Evolutionary conservation across 352 stramenopile species (phyloP).

Genomic region (Pythium sp.): DNA sequence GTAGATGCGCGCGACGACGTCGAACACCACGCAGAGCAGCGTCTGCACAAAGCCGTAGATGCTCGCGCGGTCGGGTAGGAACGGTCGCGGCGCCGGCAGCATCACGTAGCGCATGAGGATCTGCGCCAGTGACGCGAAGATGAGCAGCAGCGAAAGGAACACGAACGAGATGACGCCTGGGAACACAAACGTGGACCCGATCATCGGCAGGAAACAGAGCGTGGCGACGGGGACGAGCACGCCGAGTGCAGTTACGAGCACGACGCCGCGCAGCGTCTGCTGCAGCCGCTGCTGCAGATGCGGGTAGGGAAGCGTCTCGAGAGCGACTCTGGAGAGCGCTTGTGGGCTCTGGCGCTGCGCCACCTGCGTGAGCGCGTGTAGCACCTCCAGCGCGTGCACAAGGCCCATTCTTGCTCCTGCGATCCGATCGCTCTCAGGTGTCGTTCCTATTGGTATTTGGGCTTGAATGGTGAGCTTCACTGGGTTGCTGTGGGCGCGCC

Average conservation of each 20-base stretch:
- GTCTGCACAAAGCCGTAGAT: slow-evolving; percentile 32
- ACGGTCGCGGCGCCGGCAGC: slow-evolving; percentile 30
- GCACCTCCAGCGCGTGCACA: slow-evolving; percentile 45
- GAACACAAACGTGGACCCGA: slow-evolving; percentile 31
- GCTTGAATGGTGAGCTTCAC: neutral
- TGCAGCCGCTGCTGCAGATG: slow-evolving; percentile 57
- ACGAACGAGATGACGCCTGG: slow-evolving; percentile 25
- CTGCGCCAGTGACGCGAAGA: slow-evolving; percentile 26
- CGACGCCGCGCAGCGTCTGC: slow-evolving; percentile 45
- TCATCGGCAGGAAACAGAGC: slow-evolving; percentile 28
- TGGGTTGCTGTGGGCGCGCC: neutral
- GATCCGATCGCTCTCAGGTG: neutral
- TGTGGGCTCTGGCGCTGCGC: slow-evolving; percentile 16
- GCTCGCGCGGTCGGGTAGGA: slow-evolving; percentile 21
- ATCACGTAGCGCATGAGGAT: slow-evolving; percentile 45
- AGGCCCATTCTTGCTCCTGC: slow-evolving; percentile 31
- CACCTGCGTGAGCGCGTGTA: slow-evolving; percentile 40
- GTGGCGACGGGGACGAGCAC: slow-evolving; percentile 25
- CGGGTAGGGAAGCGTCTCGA: slow-evolving; percentile 25
- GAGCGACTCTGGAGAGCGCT: neutral
- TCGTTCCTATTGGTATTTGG: neutral
- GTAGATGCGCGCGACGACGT: slow-evolving; percentile 28
- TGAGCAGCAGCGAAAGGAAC: slow-evolving; percentile 22
- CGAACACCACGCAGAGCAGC: slow-evolving; percentile 31
- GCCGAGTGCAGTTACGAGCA: slow-evolving; percentile 25